Evolutionary conservation across 2,329 filamentous ascomycete species (phyloP).

Genomic region (Simplicillium sp.): DNA sequence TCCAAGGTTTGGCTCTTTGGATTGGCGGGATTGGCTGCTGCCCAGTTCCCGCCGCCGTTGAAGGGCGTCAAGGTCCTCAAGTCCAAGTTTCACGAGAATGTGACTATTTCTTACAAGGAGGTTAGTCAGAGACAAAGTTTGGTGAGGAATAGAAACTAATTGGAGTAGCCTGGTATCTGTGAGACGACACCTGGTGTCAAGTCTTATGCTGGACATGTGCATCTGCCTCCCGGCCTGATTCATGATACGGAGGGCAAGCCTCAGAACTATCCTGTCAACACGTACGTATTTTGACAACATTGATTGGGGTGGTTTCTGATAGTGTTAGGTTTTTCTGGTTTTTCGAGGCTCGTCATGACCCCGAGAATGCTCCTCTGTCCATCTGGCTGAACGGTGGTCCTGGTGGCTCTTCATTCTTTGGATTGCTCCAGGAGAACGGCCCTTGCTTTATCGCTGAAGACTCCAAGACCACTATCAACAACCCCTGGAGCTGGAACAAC

Average conservation of each 20-base stretch:
- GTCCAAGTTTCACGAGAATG: constrained; percentile 49
- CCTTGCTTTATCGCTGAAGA: constrained; percentile 38
- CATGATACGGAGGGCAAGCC: constrained; percentile 33
- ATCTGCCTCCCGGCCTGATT: constrained; percentile 32
- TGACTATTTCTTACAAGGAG: constrained; percentile 53
- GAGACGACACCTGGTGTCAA: constrained; percentile 49
- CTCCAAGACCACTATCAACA: constrained; percentile 40
- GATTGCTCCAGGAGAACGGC: constrained; percentile 53
- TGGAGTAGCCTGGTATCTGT: constrained; percentile 42
- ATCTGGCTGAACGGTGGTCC: constrained; percentile 61
- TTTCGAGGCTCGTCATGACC: constrained; percentile 32
- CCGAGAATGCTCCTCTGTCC: constrained; percentile 32
- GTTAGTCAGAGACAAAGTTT: constrained; percentile 31
- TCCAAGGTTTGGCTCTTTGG: too few relatives aligned
- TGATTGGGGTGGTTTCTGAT: not conserved
- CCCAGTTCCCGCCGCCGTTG: constrained; percentile 20
- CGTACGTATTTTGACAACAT: constrained; percentile 22
- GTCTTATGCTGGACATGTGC: constrained; percentile 57
- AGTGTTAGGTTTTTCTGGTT: constrained; percentile 36
- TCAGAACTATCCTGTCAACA: constrained; percentile 33
- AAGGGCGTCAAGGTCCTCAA: constrained; percentile 35
- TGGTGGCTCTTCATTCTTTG: constrained; percentile 51
- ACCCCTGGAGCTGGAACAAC: constrained; percentile 56
- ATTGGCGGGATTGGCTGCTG: constrained; percentile 12
- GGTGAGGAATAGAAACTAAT: constrained; percentile 27